phyloP scores from a whole-genome alignment of 2,329 filamentous ascomycete species.

The Colletotrichum brevisporum region DNA sequence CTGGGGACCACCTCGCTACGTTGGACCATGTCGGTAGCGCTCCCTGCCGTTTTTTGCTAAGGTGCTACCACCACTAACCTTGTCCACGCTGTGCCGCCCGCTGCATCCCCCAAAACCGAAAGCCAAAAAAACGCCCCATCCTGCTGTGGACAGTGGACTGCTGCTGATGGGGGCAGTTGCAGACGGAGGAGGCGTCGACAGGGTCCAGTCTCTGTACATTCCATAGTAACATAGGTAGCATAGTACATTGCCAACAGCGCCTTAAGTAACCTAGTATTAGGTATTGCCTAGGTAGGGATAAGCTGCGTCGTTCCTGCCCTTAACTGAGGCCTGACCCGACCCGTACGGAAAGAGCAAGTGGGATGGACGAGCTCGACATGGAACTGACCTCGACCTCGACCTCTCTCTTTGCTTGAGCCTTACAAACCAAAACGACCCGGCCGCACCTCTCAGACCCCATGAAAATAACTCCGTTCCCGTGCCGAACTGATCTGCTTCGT shows the following conservation, averaged over 20 bases:
- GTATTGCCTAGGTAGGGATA: constrained; percentile 16
- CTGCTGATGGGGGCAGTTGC: constrained; percentile 16
- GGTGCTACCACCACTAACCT: constrained; percentile 29
- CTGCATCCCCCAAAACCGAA: constrained; percentile 34
- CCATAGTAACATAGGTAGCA: too few species aligned
- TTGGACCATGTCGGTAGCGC: constrained; percentile 30
- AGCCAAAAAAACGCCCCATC: constrained; percentile 38
- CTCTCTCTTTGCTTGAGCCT: background rate
- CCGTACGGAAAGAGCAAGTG: too few species aligned
- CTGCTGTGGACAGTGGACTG: constrained; percentile 19
- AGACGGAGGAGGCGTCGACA: constrained; percentile 15
- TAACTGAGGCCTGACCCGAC: constrained; percentile 16
- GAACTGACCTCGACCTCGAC: background rate
- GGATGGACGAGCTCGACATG: too few species aligned
- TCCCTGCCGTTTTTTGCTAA: constrained; percentile 5
- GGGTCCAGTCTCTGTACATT: background rate
- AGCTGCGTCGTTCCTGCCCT: constrained; percentile 31
- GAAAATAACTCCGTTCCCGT: constrained; percentile 37
- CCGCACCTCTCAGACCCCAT: constrained; percentile 32
- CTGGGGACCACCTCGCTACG: constrained; percentile 29
- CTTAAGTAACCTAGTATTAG: background rate
- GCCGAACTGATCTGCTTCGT: constrained; percentile 27
- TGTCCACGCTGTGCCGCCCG: constrained; percentile 37
- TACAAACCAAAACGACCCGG: constrained; percentile 25
- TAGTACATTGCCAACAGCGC: background rate